phyloP scores from a whole-genome alignment of 2,329 filamentous ascomycete species.

The Colletotrichum lentis region DNA sequence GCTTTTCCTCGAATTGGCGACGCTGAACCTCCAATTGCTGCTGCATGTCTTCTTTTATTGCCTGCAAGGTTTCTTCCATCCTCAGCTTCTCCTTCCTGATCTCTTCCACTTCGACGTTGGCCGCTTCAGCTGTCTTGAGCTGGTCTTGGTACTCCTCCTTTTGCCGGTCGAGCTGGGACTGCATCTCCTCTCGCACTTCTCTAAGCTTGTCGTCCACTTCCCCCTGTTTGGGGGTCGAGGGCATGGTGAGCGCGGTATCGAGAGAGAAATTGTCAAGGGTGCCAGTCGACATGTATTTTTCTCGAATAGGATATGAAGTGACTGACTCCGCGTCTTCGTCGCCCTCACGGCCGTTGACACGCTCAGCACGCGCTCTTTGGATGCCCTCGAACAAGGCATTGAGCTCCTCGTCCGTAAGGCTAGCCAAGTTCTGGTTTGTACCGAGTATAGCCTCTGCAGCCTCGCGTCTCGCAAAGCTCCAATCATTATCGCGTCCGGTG shows the following conservation, averaged over 20 bases:
- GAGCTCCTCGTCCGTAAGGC: slow-evolving; percentile 90
- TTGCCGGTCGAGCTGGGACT: slow-evolving; percentile 81
- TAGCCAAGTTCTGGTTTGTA: slow-evolving; percentile 88
- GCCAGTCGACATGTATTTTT: slow-evolving; percentile 95
- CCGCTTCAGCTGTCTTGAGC: slow-evolving; percentile 76
- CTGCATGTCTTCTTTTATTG: slow-evolving; percentile 88
- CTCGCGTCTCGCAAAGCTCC: slow-evolving; percentile 91
- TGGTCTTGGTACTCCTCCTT: slow-evolving; percentile 84
- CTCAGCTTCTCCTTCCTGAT: slow-evolving; percentile 81
- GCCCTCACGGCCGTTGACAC: slow-evolving; percentile 76
- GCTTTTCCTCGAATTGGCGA: slow-evolving; percentile 82
- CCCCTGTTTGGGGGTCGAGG: slow-evolving; percentile 83
- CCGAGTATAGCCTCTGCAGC: slow-evolving; percentile 92
- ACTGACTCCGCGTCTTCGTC: slow-evolving; percentile 92
- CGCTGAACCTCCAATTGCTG: slow-evolving; percentile 84
- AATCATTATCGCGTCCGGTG: slow-evolving; percentile 84
- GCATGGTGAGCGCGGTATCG: slow-evolving; percentile 92
- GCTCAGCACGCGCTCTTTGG: slow-evolving; percentile 81
- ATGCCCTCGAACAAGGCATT: slow-evolving; percentile 94
- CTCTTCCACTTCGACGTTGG: slow-evolving; percentile 81
- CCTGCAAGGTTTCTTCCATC: slow-evolving; percentile 83
- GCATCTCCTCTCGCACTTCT: slow-evolving; percentile 82
- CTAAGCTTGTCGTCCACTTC: slow-evolving; percentile 80
- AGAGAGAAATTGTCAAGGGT: slow-evolving; percentile 96
- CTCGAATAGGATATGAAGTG: slow-evolving; percentile 84